Evolutionary conservation across 371 early-diverging fungal genomes (phyloP).

Genomic region (Actinomortierella ambigua): DNA sequence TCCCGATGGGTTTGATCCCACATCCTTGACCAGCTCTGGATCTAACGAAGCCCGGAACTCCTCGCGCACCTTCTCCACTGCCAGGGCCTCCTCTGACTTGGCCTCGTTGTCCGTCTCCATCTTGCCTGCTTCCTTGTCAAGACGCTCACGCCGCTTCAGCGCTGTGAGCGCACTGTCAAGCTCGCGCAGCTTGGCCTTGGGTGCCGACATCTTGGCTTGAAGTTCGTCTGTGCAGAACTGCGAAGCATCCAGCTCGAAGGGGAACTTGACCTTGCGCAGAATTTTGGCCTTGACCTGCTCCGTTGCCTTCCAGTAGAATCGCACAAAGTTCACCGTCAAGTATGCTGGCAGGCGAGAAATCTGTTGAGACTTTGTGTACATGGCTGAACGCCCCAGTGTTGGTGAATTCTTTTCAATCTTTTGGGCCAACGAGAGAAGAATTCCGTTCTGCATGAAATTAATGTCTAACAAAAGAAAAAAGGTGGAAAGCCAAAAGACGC

Average conservation of each 20-base stretch:
- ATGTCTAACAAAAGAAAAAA: conserved; percentile 41
- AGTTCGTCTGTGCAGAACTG: conserved; percentile 88
- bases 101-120: conserved; percentile 35
- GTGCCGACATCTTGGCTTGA: conserved; percentile 76
- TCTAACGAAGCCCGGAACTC: conserved; percentile 60
- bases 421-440: conserved; percentile 71
- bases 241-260: conserved; percentile 86
- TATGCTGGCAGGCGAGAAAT: conserved; percentile 89
- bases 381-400: conserved; percentile 77
- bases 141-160: conserved; percentile 62
- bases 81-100: conserved; percentile 46
- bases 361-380: conserved; percentile 76
- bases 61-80: conserved; percentile 41
- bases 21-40: conserved; percentile 74
- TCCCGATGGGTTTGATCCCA: conserved; percentile 82
- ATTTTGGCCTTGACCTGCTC: conserved; percentile 93
- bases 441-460: conserved; percentile 74
- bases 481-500: background rate
- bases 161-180: conserved; percentile 67
- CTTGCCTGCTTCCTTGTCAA: conserved; percentile 51
- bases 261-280: conserved; percentile 90
- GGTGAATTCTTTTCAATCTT: conserved; percentile 90
- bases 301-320: conserved; percentile 95
- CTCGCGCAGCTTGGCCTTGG: conserved; percentile 73
- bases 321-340: conserved; percentile 88